Base-by-base conservation (phyloP, 208 protist species). In the Herpetomonas tarakana region DNA sequence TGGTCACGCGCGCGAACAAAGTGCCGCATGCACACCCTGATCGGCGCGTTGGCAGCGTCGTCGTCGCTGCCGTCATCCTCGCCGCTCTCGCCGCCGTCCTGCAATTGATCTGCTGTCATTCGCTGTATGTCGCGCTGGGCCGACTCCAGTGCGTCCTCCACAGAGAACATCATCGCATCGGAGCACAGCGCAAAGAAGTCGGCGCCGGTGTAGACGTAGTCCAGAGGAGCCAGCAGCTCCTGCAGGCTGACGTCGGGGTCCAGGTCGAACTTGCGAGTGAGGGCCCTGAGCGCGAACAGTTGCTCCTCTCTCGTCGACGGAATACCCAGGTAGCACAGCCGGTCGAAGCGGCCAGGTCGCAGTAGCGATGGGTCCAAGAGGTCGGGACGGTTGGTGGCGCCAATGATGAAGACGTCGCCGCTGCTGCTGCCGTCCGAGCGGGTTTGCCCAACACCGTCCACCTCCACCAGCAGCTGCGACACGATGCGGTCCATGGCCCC, bases 151-250 rank as follows among this genome's bases (percentile, higher is more conserved):
- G 77, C 71, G 29, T 97, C 86, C 27, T 96, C 77, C n/a, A 99
- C 86, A 16, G 97, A 93, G 57, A 85, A 80, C 75, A 98, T 92
- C 73, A 97, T 93, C 2, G 97, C 96, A 68, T 98, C 96, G 6
- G 91, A 90, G 76, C 92, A 97, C 6, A 98, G 66, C 14, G 93
- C 87, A 30, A 94, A 96, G 46, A 98, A 81, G 68, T 99, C 98
- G 2, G 98, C 98, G 19, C 98, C 98, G 25, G 89, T 97, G 72
- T 97, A 98, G 12, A 84, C 70, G 21, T 81, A 71, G 12, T 84
- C 76, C 12, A 94, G 66, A n/a, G 83, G 81, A 52, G 78, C 73
- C 21, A 94, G 53, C 29, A 94, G 59, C 16, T 50, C 65, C 27
- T 68, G 39, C 3, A 96, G 64, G 28, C 78, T 58, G 3, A 96